These are phyloP conservation scores for Myxozyma mucilagina DNA, from an alignment of 805 yeast species.

Conservation along the genomic window DNA sequence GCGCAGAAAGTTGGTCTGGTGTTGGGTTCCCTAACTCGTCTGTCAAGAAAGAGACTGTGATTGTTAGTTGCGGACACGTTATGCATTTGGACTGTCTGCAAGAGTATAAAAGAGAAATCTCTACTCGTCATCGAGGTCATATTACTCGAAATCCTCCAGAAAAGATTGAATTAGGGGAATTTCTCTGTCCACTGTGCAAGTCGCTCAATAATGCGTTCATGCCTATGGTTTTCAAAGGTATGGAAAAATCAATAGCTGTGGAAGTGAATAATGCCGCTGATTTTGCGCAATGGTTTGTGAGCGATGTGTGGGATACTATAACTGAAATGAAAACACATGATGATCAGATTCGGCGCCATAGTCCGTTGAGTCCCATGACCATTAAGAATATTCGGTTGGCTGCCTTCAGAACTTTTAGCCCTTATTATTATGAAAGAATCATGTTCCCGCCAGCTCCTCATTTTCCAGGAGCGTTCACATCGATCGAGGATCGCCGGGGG, in stretches of 20 bases:
- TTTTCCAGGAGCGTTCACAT: constrained; percentile 3
- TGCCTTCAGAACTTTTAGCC: constrained; percentile 2
- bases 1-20: constrained; percentile 54
- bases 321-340: constrained; percentile 8
- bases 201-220: constrained; percentile 80
- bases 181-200: constrained; percentile 88
- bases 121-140: constrained; percentile 59
- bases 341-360: not conserved
- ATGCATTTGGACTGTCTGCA: constrained; percentile 81
- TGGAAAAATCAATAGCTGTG: constrained; percentile 38
- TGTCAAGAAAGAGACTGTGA: constrained; percentile 40
- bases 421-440: constrained; percentile 2
- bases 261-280: not conserved
- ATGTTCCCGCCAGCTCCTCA: constrained; percentile 3
- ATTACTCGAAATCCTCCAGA: constrained; percentile 83
- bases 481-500: constrained; percentile 3
- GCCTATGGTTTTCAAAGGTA: constrained; percentile 66
- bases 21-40: constrained; percentile 61
- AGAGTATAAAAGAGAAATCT: constrained; percentile 58
- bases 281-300: constrained; percentile 28
- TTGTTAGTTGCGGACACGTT: constrained; percentile 89
- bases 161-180: constrained; percentile 66
- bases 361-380: not conserved
- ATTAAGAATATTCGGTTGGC: constrained; percentile 1
- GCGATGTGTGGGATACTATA: constrained; percentile 24